phyloP scores from a whole-genome alignment of 805 yeast genomes.

The Lipomyces kockii region DNA sequence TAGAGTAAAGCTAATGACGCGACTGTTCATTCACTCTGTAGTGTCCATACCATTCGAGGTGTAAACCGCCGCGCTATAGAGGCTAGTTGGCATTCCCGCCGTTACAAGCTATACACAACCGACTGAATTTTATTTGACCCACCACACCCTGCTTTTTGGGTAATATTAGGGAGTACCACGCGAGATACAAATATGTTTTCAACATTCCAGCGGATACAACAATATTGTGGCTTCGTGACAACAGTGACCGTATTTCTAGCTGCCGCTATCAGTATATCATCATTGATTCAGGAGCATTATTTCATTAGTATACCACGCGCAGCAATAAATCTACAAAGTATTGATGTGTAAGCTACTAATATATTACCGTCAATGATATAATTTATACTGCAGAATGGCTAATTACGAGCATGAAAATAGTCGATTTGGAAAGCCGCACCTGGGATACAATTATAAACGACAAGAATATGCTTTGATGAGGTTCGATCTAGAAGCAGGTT shows the following conservation, averaged over 20 bases:
- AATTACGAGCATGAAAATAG: conserved; percentile 5
- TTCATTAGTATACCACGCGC: conserved; percentile 40
- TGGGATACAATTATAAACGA: conserved; percentile 69
- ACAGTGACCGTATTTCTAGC: conserved; percentile 43
- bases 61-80: no score
- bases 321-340: conserved; percentile 37
- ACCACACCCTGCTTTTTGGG: not conserved
- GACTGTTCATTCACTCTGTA: no score
- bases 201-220: conserved; percentile 45
- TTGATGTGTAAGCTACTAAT: conserved; percentile 36
- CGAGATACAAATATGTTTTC: conserved; percentile 42
- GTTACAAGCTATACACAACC: no score
- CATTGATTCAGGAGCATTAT: conserved; percentile 34
- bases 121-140: not conserved
- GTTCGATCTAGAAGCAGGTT: conserved; percentile 65
- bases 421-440: conserved; percentile 54
- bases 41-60: no score
- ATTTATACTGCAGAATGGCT: conserved; percentile 27
- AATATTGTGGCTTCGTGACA: conserved; percentile 44
- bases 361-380: not conserved
- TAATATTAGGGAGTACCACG: not conserved
- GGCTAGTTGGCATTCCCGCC: no score
- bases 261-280: conserved; percentile 40
- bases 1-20: no score
- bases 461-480: conserved; percentile 66